Conservation (phyloP, 345 rosid genomes). For the Psidium guajava region DNA sequence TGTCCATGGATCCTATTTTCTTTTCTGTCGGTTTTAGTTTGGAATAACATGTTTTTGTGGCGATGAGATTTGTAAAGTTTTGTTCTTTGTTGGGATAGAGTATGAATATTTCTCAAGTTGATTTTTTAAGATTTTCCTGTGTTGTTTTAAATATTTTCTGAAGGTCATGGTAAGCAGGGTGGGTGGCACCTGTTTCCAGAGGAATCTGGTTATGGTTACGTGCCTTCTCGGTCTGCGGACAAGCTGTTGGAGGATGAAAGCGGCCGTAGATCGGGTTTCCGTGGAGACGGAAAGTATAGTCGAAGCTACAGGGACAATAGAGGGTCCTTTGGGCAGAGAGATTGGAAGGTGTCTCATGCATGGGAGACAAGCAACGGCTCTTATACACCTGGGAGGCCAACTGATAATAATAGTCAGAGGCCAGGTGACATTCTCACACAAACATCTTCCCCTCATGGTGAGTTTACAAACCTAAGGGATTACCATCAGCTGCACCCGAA, state of each 20-base stretch:
- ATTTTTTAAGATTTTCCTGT: constrained; percentile 10
- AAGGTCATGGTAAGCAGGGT: constrained; percentile 93
- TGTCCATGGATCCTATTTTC: not conserved
- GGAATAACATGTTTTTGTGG: not conserved
- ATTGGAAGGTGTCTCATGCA: constrained; percentile 45
- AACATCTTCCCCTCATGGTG: constrained; percentile 36
- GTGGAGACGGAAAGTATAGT: constrained; percentile 61
- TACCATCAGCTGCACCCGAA: constrained; percentile 28
- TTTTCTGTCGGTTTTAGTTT: not conserved
- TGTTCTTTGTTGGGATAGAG: not conserved
- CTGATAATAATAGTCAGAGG: constrained; percentile 37
- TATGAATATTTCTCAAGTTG: constrained; percentile 11
- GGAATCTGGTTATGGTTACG: constrained; percentile 55
- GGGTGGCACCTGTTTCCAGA: constrained; percentile 58
- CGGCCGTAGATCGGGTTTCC: constrained; percentile 30
- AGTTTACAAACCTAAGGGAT: constrained; percentile 34
- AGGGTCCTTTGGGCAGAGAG: constrained; percentile 58
- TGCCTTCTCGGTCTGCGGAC: constrained; percentile 39
- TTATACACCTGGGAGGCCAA: constrained; percentile 36
- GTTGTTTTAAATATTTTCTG: constrained; percentile 26
- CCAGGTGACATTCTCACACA: constrained; percentile 37
- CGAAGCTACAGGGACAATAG: constrained; percentile 56
- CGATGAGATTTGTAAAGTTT: not conserved
- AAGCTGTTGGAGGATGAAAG: constrained; percentile 56
- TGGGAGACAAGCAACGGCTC: constrained; percentile 67